Base-by-base conservation (phyloP, 169 alveolate species). In the Cryptosporidium meleagridis region DNA sequence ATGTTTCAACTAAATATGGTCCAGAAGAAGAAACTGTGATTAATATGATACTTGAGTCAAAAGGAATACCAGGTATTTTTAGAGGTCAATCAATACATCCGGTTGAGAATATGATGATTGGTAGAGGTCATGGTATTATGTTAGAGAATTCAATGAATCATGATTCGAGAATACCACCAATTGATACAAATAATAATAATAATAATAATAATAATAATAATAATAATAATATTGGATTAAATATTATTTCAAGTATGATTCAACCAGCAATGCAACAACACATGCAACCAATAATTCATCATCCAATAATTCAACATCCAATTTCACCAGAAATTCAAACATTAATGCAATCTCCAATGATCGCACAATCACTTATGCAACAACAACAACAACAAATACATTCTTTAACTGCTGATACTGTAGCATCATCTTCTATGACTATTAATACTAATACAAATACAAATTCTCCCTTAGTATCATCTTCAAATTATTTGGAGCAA, bases 1-100 rank as follows among this genome's bases (percentile, higher is more conserved):
- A 80, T 48, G 53, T 80, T 26, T 62, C 59, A 23, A 80, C 69
- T 1, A 80, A 80, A 23, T 67, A 61, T 48, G 89, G 89, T 3
- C 89, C 72, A 26, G 75, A 80, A n/a, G 89, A 80, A 21, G 89
- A 61, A 26, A 48, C 51, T 18, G 75, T 80, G n/a, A 80, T 80
- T 3, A 65, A 80, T 33, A 41, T 65, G 68, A 80, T 80, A 61
- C 18, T 80, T 7, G 75, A 80, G 75, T 23, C 89, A 26, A 80
- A 80, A 51, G 89, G 89, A 12, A 80, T 80, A 18, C 86, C 86
- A 21, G 48, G 85, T 21, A 51, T 39, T 65, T 35, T 33, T 31
- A 31, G 72, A 65, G 70, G 70, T 33, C 70, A 33, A 26, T 14
- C 62, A 16, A 23, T 53, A 23, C 62, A 53, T n/a, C n/a, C 14